Percentiles rank a stretch among this genome's conserved stretches.
Evolutionary conservation across 257 asterid species (phyloP).

Genomic region (Rehmannia glutinosa): DNA sequence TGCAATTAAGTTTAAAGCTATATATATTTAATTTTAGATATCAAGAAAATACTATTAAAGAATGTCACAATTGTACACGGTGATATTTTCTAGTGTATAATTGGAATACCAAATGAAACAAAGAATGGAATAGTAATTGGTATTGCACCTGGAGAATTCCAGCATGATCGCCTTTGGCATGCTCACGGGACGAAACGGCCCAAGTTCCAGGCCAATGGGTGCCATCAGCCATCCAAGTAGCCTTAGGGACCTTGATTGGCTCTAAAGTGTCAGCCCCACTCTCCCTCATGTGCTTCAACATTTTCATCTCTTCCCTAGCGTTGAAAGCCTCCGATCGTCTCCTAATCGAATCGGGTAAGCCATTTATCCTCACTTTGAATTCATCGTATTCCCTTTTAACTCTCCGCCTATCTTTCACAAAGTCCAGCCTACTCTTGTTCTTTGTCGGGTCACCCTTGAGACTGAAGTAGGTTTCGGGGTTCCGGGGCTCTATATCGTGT

Average conservation of each 20-base stretch:
- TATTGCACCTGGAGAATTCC: constrained; percentile 47
- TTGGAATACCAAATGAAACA: too few species aligned
- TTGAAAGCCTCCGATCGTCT: constrained; percentile 57
- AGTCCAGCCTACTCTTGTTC: constrained; percentile 42
- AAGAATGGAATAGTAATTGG: background rate
- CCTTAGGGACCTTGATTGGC: constrained; percentile 43
- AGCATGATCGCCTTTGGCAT: constrained; percentile 59
- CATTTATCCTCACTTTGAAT: constrained; percentile 52
- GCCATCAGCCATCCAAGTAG: constrained; percentile 82
- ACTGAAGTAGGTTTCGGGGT: constrained; percentile 48
- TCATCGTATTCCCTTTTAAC: constrained; percentile 64
- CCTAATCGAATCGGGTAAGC: constrained; percentile 50
- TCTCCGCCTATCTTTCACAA: constrained; percentile 51
- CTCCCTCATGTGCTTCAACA: constrained; percentile 45
- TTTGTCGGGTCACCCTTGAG: constrained; percentile 52
- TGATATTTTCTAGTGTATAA: too few species aligned
- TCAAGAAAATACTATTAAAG: too few species aligned
- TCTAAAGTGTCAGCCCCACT: constrained; percentile 40
- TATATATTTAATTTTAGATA: too few species aligned
- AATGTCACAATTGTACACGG: too few species aligned
- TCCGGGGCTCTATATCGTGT: constrained; percentile 58
- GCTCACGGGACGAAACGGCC: constrained; percentile 37
- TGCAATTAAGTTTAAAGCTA: background rate
- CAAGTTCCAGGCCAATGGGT: constrained; percentile 74
- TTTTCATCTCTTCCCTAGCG: constrained; percentile 56